Evolutionary conservation across 2,329 filamentous ascomycete species (phyloP), one percentile per base, ranked within the genome.

Genomic region (Exophiala xenobiotica): DNA sequence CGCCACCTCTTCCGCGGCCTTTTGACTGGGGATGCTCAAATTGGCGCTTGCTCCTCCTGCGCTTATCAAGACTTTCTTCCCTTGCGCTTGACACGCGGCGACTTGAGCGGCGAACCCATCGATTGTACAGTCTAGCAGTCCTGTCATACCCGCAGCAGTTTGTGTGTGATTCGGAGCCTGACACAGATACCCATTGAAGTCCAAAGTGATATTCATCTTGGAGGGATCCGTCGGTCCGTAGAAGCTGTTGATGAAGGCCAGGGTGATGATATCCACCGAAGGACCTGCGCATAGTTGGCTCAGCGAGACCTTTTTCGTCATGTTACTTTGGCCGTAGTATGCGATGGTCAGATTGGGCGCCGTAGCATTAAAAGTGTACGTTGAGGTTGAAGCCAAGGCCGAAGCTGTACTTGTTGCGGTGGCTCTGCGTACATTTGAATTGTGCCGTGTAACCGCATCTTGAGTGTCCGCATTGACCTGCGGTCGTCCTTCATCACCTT

Each of bases 51-150:
- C 70, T 50, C 77, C 77, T 41, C 76, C 77, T 3, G 79, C 59
- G 7, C 74, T 78, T 22, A 79, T 63, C 29, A 74, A 50, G 27
- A 75, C 56, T 16, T 68, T 74, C 59, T 74, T 74, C 19, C 72
- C 72, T 20, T 61, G 57, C 7, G 58, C 57, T 52, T 74, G 69
- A 49, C 72, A 74, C 8, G 9, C 14, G 23, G 52, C 42, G 42
- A 63, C 56, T 23, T 59, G 44, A 3, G 40, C 16, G 8, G 56
- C 57, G 29, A 62, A 52, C 14, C 49, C 46, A 18, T 45, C 39
- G 11, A 24, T 35, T 4, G 51, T 47, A 37, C 61, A 63, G 20
- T 46, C 45, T 11, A 61, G 38, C 12, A 61, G 37, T 9, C 57
- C 59, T 7, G 57, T 43, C 12, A 57, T 54, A 11, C 61, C 57